Base-by-base conservation (phyloP, 129 eudicot species). In the Artemisia annua region DNA sequence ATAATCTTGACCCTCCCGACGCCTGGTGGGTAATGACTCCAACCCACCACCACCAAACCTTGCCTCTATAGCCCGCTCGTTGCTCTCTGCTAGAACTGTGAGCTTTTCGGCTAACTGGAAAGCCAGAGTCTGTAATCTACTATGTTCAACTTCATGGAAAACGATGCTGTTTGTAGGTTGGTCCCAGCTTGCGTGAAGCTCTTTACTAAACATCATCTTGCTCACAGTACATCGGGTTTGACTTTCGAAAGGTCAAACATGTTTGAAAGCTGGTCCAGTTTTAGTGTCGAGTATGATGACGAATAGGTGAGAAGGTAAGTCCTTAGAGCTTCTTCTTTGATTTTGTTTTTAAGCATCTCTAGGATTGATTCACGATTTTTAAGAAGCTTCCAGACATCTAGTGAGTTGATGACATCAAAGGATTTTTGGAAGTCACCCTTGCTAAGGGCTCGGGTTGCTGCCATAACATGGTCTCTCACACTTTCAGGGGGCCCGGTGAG, bases 401-500 rank as follows among this genome's bases (percentile, higher is more conserved):
- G 96, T 18, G 97, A 90, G 54, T 87, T 90, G 65, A 94, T 83
- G 17, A 94, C 89, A 44, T 88, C 81, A 30, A 79, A 86, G 14
- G 96, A 85, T 73, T 78, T 90, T 62, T 86, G 87, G 67, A 78
- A 94, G 67, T 94, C 98, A 30, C 98, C 98, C 35, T 88, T 85
- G 78, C 80, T 90, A 52, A 90, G 90, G 72, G 98, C 96, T 32
- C 96, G 75, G 0, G 97, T 87, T 62, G 97, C 96, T 7, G 98
- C 97, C 96, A 94, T 83, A 11, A 86, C 85, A 30, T 94, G 98
- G 83, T 94, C 98, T 74, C 98, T 69, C 19, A 90, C 97, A 58
- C 84, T 94, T 76, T 94, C 98, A 3, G 98, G 98, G 1, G 98
- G 98, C 0, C 97, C 98, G 0, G 85, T 88, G 86, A 89, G 85